A percentile compares a stretch with the other conserved stretches of the same genome.
These are phyloP conservation scores for Podila epigama DNA, from an alignment of 192 early-diverging fungal genomes.

Conservation along the genomic window DNA sequence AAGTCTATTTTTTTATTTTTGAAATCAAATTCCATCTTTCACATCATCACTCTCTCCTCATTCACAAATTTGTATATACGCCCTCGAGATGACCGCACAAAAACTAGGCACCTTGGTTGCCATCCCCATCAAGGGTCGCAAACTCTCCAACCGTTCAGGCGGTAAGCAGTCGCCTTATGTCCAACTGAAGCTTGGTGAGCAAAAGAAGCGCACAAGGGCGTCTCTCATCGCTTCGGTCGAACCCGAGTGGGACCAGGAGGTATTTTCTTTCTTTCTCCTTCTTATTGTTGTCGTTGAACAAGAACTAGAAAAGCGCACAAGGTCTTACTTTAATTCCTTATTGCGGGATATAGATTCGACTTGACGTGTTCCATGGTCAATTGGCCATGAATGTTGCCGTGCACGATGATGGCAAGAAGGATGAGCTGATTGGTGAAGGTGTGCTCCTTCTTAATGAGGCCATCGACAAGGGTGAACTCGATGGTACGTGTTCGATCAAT, in stretches of 20 bases:
- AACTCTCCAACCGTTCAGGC: slow-evolving; percentile 35
- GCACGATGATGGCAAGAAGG: slow-evolving; percentile 59
- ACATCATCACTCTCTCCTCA: neutral
- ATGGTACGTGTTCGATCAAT: slow-evolving; percentile 53
- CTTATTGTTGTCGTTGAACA: neutral
- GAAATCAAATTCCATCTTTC: neutral
- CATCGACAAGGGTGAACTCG: slow-evolving; percentile 58
- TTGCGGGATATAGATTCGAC: slow-evolving; percentile 40
- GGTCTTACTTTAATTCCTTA: neutral
- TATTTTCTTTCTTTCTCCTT: neutral
- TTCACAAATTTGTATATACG: neutral
- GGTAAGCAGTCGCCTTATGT: slow-evolving; percentile 47
- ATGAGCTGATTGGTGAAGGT: slow-evolving; percentile 57
- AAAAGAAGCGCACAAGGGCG: slow-evolving; percentile 35
- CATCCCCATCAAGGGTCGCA: slow-evolving; percentile 48
- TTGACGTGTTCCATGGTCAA: slow-evolving; percentile 55
- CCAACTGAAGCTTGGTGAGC: slow-evolving; percentile 40
- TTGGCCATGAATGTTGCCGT: slow-evolving; percentile 52
- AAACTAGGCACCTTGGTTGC: slow-evolving; percentile 39
- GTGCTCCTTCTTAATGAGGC: slow-evolving; percentile 53
- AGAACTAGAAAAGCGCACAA: neutral
- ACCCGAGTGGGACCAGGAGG: slow-evolving; percentile 51
- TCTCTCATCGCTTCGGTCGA: slow-evolving; percentile 42
- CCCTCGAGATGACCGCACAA: slow-evolving; percentile 8
- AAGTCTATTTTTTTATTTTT: too few species aligned